A percentile compares a stretch with the other conserved stretches of the same genome.
Evolutionary conservation across 306 rosid genomes (phyloP).

Genomic region (Fragaria ananassa): DNA sequence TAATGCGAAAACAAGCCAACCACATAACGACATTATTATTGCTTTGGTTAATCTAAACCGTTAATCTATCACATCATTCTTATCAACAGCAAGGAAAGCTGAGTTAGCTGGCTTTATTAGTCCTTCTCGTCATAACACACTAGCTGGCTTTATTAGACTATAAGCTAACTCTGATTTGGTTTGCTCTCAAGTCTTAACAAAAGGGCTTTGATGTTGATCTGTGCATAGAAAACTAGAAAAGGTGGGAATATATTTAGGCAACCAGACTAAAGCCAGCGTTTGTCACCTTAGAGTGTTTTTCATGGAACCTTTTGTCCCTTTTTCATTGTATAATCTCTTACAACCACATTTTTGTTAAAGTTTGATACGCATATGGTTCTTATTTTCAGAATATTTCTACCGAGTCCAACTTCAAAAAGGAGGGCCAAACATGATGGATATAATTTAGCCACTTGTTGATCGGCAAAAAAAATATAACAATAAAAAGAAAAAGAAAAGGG

Average conservation of each 20-base stretch:
- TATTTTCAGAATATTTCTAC: not conserved
- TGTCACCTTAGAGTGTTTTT: not conserved
- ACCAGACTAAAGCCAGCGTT: not conserved
- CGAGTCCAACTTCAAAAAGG: not conserved
- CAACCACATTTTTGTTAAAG: not conserved
- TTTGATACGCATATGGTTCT: not conserved
- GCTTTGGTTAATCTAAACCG: not conserved
- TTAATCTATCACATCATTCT: not conserved
- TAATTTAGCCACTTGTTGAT: no score
- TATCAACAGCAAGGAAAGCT: not conserved
- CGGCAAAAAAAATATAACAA: no score
- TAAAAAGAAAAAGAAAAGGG: no score
- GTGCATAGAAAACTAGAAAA: not conserved
- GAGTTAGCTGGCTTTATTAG: not conserved
- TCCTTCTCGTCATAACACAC: not conserved
- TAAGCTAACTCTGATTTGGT: not conserved
- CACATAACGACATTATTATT: not conserved
- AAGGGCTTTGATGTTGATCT: not conserved
- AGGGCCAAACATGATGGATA: not conserved
- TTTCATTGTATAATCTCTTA: not conserved
- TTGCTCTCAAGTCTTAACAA: not conserved
- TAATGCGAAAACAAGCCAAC: not conserved
- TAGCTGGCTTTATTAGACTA: not conserved
- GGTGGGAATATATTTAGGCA: not conserved
- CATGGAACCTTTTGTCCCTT: not conserved